Evolutionary conservation across 257 asterid genomes (phyloP).

Genomic region (Fraxinus excelsior): DNA sequence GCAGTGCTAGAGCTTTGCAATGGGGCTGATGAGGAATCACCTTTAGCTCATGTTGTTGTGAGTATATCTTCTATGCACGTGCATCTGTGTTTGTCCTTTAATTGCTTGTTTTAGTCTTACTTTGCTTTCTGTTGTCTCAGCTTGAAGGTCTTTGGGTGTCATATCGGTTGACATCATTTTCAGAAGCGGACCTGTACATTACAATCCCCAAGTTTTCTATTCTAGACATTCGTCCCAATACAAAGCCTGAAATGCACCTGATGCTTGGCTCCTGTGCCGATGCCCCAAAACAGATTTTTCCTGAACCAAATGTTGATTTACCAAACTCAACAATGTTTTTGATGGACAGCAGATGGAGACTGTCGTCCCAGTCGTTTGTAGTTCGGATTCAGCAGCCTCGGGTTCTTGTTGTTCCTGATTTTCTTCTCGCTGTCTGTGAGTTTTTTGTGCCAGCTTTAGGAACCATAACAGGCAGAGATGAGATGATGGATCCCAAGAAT

Average conservation of each 20-base stretch:
- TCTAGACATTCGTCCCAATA: conserved; percentile 87
- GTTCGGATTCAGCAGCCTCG: conserved; percentile 97
- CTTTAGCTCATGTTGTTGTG: conserved; percentile 93
- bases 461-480: conserved; percentile 94
- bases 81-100: conserved; percentile 9
- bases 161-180: conserved; percentile 93
- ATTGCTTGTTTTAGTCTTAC: conserved; percentile 18
- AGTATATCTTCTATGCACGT: conserved; percentile 36
- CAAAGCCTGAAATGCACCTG: conserved; percentile 95
- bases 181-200: conserved; percentile 85
- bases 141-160: conserved; percentile 99
- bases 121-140: conserved; percentile 45
- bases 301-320: conserved; percentile 51
- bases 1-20: conserved; percentile 82
- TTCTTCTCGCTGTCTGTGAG: conserved; percentile 88
- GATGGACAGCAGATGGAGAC: conserved; percentile 99
- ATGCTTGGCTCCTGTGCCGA: conserved; percentile 97
- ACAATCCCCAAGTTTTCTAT: conserved; percentile 88
- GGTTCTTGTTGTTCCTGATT: conserved; percentile 90
- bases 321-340: conserved; percentile 92
- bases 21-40: conserved; percentile 80
- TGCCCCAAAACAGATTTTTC: conserved; percentile 61
- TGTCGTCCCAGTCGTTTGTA: conserved; percentile 84
- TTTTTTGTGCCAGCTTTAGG: conserved; percentile 97
- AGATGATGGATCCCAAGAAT: conserved; percentile 86